Conservation (phyloP, 768 basidiomycete species). For the Tricholoma sp. region DNA sequence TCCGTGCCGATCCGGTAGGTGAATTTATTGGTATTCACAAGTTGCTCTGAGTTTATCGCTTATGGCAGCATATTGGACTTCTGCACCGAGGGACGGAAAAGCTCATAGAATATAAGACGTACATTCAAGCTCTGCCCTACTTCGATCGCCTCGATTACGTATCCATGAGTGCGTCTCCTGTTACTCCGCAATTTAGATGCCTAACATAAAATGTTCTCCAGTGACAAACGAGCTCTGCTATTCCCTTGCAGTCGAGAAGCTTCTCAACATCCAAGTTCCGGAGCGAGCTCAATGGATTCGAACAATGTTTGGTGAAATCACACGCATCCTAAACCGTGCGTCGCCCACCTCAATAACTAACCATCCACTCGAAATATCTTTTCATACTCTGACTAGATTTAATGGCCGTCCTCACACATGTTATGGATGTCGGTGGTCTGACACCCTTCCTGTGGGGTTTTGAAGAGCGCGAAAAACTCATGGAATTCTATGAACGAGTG, state of each 20-base stretch:
- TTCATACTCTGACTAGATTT: slow-evolving; percentile 48
- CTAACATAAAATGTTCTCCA: slow-evolving; percentile 24
- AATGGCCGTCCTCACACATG: slow-evolving; percentile 95
- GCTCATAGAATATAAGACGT: slow-evolving; percentile 98
- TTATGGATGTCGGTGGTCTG: slow-evolving; percentile 96
- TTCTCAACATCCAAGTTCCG: slow-evolving; percentile 95
- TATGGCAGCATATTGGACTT: slow-evolving; percentile 79
- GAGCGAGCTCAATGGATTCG: slow-evolving; percentile 98
- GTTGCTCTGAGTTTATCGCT: slow-evolving; percentile 3
- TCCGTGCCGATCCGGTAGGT: slow-evolving; percentile 78
- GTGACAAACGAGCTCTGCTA: slow-evolving; percentile 99
- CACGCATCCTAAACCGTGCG: slow-evolving; percentile 89
- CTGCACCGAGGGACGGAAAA: slow-evolving; percentile 98
- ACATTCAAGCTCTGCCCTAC: slow-evolving; percentile 95
- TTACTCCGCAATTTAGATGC: neutral
- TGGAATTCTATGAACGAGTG: slow-evolving; percentile 99
- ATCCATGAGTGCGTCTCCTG: slow-evolving; percentile 81
- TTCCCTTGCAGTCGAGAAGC: slow-evolving; percentile 95
- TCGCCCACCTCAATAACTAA: slow-evolving; percentile 7
- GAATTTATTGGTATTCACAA: neutral
- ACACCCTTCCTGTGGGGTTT: slow-evolving; percentile 99
- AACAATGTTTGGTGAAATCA: slow-evolving; percentile 95
- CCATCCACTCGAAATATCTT: neutral
- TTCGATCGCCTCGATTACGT: slow-evolving; percentile 99
- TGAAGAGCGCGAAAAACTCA: slow-evolving; percentile 99